Base-by-base conservation (phyloP, 495 filamentous ascomycete genomes). In the Niebla homalea region DNA sequence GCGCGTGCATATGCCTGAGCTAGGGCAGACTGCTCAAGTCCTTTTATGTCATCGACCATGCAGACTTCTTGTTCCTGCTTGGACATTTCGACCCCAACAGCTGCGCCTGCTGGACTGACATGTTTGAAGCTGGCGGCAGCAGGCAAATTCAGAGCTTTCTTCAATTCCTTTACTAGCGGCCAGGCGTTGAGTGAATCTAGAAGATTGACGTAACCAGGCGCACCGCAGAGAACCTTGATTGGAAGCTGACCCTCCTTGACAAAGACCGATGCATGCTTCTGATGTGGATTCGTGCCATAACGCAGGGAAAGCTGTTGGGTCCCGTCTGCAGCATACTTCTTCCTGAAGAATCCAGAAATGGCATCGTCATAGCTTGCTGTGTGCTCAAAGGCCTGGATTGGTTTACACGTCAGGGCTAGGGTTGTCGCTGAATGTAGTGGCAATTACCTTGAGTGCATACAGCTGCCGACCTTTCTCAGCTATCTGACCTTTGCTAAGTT, bases 41-140 rank as follows among this genome's bases (percentile, higher is more conserved):
- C 87, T 47, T 82, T 78, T 60, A 98, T 90, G 64, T 96, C 93
- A 53, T 94, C 87, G 25, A 97, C 93, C 78, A 98, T 94, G 71
- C 92, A 97, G 23, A 96, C 90, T 71, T 93, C 89, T 69, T 84
- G 79, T 74, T 98, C 92, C 46, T 84, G 81, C 46, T 87, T 79
- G 51, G 68, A 87, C 57, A 98, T 74, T 35, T 85, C 85, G 20
- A 89, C 75, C 53, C 89, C 92, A 60, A 98, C 88, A 48, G 92
- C 92, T 43, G 92, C 92, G 56, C 92, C 92, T 36, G 92, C 92
- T 7, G 92, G 92, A 4, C 93, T 97, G 36, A 97, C 92, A 63
- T 97, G 93, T 77, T 98, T 98, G 82, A 98, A 98, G 65, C 86
- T 93, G 44, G 92, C 90, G 18, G 92, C 93, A 22, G 92, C 92